Base-by-base conservation (phyloP, 768 basidiomycete species). In the Suillus alpinus region DNA sequence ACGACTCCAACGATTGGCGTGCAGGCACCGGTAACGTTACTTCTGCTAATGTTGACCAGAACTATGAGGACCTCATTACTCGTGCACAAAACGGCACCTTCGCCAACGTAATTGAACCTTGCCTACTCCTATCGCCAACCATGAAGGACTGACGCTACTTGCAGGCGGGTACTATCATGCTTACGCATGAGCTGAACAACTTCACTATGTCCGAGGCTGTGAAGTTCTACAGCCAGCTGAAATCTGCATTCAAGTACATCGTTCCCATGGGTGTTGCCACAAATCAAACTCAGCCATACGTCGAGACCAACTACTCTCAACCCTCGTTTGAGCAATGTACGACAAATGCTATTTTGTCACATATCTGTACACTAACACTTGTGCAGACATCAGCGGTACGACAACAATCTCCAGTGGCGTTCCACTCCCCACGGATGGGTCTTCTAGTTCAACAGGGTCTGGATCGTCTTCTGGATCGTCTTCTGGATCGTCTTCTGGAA, bases 1-100 rank as follows among this genome's bases (percentile, higher is more conserved):
- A 81, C 62, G 86, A 89, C 66, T 82, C 86, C n/a, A 76, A 80
- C 41, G 91, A 94, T 72, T 92, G 90, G 90, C 81, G 84, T 68
- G 83, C 80, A 29, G 82, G 84, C 6, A 77, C 77, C 1, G 80
- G 77, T 3, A 73, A 74, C 39, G 64, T 80, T 47, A 81, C 79
- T 9, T 70, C 71, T 2, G 78, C 79, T 31, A 71, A 78, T 34
- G 78, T 88, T 18, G 79, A 84, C 55, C 67, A 70, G 51, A 82
- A 85, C 64, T 90, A 90, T 66, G 69, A 85, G 57, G 63, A 57
- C 8, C 79, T 92, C 70, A 74, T 89, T 32, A 53, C 76, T 26
- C 74, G 75, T 20, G 82, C 82, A 5, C 66, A 71, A 29, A 78
- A 71, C 31, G 83, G 83, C 18, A 68, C 69, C 4, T 85, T 79